Percentiles rank a stretch among this genome's conserved stretches.
Conservation (phyloP, 768 basidiomycete genomes). For the Cystoderma amianthinum region DNA sequence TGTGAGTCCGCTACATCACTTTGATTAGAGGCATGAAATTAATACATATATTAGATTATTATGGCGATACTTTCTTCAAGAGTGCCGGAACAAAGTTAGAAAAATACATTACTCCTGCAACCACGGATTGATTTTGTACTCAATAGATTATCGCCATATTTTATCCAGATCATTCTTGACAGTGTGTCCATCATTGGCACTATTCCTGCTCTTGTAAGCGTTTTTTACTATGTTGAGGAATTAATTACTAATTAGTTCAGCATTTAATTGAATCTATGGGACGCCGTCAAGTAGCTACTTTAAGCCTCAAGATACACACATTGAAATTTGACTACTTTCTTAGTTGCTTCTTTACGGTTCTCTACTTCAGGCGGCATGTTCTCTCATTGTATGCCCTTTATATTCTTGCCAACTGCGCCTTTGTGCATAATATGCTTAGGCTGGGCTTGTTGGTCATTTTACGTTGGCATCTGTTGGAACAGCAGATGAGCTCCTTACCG, state of each 20-base stretch:
- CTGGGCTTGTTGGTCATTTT: conserved; percentile 68
- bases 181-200: conserved; percentile 69
- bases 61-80: conserved; percentile 77
- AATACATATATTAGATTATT: conserved; percentile 46
- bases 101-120: background rate
- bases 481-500: conserved; percentile 36
- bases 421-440: conserved; percentile 28
- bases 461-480: conserved; percentile 50
- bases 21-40: background rate
- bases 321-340: background rate
- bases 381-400: conserved; percentile 42
- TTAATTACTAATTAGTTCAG: conserved; percentile 11
- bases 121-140: background rate
- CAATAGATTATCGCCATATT: conserved; percentile 60
- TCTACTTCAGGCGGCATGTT: conserved; percentile 49
- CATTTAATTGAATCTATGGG: conserved; percentile 69
- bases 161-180: conserved; percentile 73
- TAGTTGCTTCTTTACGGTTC: conserved; percentile 65
- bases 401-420: background rate
- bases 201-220: conserved; percentile 54
- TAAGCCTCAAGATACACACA: too few species aligned
- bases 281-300: conserved; percentile 50
- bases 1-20: conserved; percentile 35
- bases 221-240: background rate
- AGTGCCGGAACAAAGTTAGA: conserved; percentile 57